A percentile compares a stretch with the other conserved stretches of the same genome.
Evolutionary conservation across 495 filamentous ascomycete genomes (phyloP).

Genomic region (Mytilinidion resinicola): DNA sequence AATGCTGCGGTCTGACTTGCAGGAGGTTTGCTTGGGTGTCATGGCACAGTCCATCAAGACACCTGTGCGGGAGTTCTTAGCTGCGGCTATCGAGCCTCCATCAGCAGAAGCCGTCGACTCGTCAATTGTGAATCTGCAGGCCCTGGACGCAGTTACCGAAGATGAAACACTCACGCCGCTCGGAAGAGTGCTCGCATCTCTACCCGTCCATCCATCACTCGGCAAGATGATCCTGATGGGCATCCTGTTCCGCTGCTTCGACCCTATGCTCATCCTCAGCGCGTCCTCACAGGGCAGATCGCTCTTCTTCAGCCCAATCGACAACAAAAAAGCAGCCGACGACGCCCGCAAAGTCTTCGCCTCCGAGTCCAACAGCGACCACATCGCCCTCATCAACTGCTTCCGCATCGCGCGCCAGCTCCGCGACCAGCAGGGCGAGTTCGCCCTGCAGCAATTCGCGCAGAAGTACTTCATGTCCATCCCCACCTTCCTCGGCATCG

Average conservation of each 20-base stretch:
- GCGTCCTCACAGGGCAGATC: slow-evolving; percentile 36
- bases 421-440: neutral
- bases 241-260: slow-evolving; percentile 55
- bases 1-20: slow-evolving; percentile 46
- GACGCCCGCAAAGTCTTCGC: slow-evolving; percentile 38
- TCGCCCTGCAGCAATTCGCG: neutral
- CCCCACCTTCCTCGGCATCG: neutral
- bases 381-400: slow-evolving; percentile 48
- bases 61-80: slow-evolving; percentile 38
- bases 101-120: slow-evolving; percentile 37
- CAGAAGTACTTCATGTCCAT: neutral
- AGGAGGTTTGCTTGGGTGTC: slow-evolving; percentile 46
- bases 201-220: slow-evolving; percentile 46
- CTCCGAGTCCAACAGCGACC: slow-evolving; percentile 43
- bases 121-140: slow-evolving; percentile 43
- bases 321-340: slow-evolving; percentile 31
- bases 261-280: slow-evolving; percentile 53
- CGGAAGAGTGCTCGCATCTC: slow-evolving; percentile 43
- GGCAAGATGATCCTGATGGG: slow-evolving; percentile 56
- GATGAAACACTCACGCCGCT: slow-evolving; percentile 48
- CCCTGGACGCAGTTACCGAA: slow-evolving; percentile 45
- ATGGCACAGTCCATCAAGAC: slow-evolving; percentile 34
- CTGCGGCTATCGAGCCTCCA: slow-evolving; percentile 50
- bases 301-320: slow-evolving; percentile 42
- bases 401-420: slow-evolving; percentile 9